Evolutionary conservation across 2,329 filamentous ascomycete species (phyloP), one percentile per base, ranked within the genome.

Genomic region (Colletotrichum cuscutae): DNA sequence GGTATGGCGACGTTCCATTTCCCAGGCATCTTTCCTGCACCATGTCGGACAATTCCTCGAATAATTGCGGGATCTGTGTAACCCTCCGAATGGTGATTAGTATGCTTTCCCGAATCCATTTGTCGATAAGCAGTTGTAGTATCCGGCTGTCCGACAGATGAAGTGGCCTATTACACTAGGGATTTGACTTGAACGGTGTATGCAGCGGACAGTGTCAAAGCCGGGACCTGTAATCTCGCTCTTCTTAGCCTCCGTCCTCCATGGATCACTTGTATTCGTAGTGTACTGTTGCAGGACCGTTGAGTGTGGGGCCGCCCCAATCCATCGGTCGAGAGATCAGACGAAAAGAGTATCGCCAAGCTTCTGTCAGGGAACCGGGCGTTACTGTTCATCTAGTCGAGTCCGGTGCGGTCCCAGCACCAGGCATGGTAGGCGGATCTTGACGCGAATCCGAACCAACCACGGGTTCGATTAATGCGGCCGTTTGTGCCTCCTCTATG

Each of bases 141-240:
- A 52, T 9, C 32, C 32, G 32, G 12, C 32, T 35, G 32, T 12
- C 32, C 32, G 32, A 35, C 32, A 35, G 32, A 35, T 35, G 32
- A 49, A 19, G 19, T 49, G 19, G 9, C 19, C 42, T 19, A 49
- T 22, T 19, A 49, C 19, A n/a, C 8, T 9, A 22, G 42, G 42
- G 7, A 42, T 42, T 42, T 5, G 7, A 7, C 59, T 57, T 46
- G 65, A 67, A 59, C 42, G 59, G 49, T 66, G 35, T 70, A 42
- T 60, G 70, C 28, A 64, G 65, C 70, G 65, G 70, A 49, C 70
- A 54, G n/a, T 6, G 32, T 59, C 22, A 42, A 60, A 46, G 70
- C 42, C 59, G 65, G 30, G 65, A 35, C 56, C 64, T 72, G 65
- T 11, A 69, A 65, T 65, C 52, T 72, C 70, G 54, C 65, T 52